These are phyloP conservation scores for Podila minutissima DNA, from an alignment of 192 early-diverging fungal genomes.

Conservation along the genomic window DNA sequence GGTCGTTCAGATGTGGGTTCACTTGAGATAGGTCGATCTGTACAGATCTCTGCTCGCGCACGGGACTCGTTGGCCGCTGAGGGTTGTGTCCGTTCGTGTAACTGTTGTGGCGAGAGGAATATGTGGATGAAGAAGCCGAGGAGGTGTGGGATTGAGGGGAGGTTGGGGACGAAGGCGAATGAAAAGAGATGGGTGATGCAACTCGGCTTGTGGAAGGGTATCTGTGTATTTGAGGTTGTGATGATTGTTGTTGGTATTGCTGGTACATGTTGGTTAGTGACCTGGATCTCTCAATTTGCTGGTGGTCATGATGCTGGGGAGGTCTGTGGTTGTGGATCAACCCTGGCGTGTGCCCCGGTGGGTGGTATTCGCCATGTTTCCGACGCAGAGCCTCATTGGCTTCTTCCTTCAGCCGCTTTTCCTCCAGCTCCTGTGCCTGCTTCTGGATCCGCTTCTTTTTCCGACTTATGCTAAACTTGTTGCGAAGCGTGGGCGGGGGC, in stretches of 20 bases:
- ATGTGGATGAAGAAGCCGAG: slow-evolving; percentile 12
- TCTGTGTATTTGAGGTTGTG: neutral
- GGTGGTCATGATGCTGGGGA: slow-evolving; percentile 26
- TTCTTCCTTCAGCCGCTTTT: slow-evolving; percentile 18
- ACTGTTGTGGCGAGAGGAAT: slow-evolving; percentile 16
- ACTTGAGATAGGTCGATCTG: slow-evolving; percentile 2
- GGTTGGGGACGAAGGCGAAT: neutral
- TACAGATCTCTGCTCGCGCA: slow-evolving; percentile 6
- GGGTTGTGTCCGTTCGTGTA: neutral
- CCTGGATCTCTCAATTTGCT: slow-evolving; percentile 20
- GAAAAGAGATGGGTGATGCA: slow-evolving; percentile 14
- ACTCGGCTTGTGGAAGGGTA: slow-evolving; percentile 12
- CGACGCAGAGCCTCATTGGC: slow-evolving; percentile 40
- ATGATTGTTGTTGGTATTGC: slow-evolving; percentile 2
- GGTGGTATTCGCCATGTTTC: slow-evolving; percentile 44
- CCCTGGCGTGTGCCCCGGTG: slow-evolving; percentile 36
- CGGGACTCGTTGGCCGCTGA: slow-evolving; percentile 28
- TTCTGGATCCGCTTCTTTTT: slow-evolving; percentile 30
- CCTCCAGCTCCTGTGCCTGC: slow-evolving; percentile 24
- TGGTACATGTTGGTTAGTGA: slow-evolving; percentile 6
- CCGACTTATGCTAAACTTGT: slow-evolving; percentile 15
- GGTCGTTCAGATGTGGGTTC: slow-evolving; percentile 9
- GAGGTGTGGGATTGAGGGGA: slow-evolving; percentile 21
- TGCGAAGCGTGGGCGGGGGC: neutral
- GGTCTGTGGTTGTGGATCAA: slow-evolving; percentile 32